Evolutionary conservation across 2,329 filamentous ascomycete species (phyloP), one percentile per base, ranked within the genome.

Genomic region (Ophiognomonia clavigignenti-juglandacearum): DNA sequence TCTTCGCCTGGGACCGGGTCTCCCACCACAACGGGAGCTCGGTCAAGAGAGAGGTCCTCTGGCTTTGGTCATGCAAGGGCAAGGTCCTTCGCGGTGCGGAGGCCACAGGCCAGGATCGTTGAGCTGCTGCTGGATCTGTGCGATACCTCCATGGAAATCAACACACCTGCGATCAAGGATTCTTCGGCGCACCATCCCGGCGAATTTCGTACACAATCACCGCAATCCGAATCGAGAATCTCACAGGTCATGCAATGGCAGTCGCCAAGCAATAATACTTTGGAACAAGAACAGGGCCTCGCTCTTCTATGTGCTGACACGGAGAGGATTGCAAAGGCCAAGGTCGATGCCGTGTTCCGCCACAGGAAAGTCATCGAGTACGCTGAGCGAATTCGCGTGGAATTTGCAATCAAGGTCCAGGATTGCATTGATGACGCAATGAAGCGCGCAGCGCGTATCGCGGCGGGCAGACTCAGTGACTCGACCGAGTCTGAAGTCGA

Each of bases 221-320:
- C 93, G 0, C 88, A 96, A 61, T 98, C 95, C 0, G 93, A 98
- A 63, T 93, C 88, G 36, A 84, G 92, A 26, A 95, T 97, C 57
- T 87, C 88, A 2, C 93, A 98, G 64, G 91, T 98, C 6, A 66
- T 95, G 56, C 90, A 96, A 63, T 98, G 95, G 93, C 90, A 96
- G 60, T 96, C 92, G 5, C 93, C 93, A 1, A 91, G 88, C 58
- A 86, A 85, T 41, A 92, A 92, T 59, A 93, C 90, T 0, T 69
- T 96, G 14, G 93, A 98, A 53, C 90, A 96, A 62, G 92, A 97
- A 62, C 88, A 95, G 60, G 93, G 93, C 0, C 72, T 98, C 20
- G 85, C 89, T 31, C 66, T 90, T 22, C 71, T 98, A n/a, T 96
- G 90, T 62, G 79, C 87, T 13, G 93, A 98, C 61, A 97, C 91